Evolutionary conservation across 1,139 yeast genomes (phyloP), one percentile per base, ranked within the genome.

Genomic region (Magnusiomyces sp.): DNA sequence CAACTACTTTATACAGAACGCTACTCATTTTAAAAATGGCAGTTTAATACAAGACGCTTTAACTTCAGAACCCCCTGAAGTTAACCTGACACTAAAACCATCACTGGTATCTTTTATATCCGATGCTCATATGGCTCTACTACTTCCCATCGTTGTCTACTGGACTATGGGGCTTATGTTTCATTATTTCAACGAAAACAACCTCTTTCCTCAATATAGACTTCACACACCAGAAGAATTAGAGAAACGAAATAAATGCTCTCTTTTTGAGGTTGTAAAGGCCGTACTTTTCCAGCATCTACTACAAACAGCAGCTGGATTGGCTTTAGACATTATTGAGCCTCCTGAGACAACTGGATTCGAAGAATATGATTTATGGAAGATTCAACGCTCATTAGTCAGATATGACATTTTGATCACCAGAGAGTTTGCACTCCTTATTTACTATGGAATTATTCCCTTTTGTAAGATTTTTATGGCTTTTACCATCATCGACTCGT

Each of bases 191-290:
- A 97, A 90, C 63, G 76, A 75, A 43, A 78, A 76, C 58, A 77
- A 87, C 62, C 69, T 87, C 58, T 87, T 92, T 40, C 95, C 86
- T 60, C 72, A 76, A 64, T 88, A 86, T 68, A 74, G 97, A 56
- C 87, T 92, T 50, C 98, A 92, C 65, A 92, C 97, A 17, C 81
- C 90, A 45, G 94, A 83, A 59, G 97, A 90, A 64, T 88, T 88
- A 52, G 63, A 73, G 45, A 65, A 76, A 49, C 76, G 94, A 58
- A 92, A 92, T 66, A 85, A 80, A 63, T 96, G 88, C 13, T 66
- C 86, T 0, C 67, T 81, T 50, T 49, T 60, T 9, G 84, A 83
- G 49, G 97, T 92, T 13, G 61, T 92, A 20, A 73, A 77, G 56
- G 96, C 92, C 58, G 98, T 92, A 47, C 59, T 87, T 7, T 62